Percentiles rank a stretch among this genome's conserved stretches.
phyloP scores from a whole-genome alignment of 2,329 filamentous ascomycete genomes.

The Cladophialophora bantiana region DNA sequence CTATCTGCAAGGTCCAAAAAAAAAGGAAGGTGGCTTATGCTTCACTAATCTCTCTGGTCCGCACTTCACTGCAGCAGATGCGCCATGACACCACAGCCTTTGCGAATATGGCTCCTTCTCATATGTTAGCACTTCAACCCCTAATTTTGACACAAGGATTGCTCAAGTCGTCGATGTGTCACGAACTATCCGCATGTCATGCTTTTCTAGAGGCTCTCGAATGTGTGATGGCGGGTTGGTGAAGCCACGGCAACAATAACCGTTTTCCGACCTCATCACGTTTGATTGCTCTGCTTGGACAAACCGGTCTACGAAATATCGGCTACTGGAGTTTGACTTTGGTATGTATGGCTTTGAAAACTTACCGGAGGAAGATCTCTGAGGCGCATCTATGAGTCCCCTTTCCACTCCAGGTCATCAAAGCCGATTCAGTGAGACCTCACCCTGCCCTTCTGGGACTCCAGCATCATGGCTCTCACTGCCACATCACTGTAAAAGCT shows the following conservation, averaged over 20 bases:
- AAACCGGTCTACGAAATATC: background rate
- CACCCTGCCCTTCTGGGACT: conserved; percentile 1
- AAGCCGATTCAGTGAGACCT: conserved; percentile 17
- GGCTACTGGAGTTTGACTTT: background rate
- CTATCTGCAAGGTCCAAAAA: background rate
- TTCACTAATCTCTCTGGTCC: background rate
- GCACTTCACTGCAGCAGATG: background rate
- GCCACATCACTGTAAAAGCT: background rate
- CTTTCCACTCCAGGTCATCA: background rate
- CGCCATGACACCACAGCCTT: background rate
- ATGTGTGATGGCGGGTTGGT: conserved; percentile 51
- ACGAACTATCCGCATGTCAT: conserved; percentile 4
- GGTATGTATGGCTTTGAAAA: background rate
- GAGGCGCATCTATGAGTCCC: conserved; percentile 7
- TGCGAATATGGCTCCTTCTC: background rate
- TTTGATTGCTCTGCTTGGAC: background rate
- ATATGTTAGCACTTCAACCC: background rate
- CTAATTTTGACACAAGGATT: background rate
- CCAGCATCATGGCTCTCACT: conserved; percentile 10
- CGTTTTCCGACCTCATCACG: conserved; percentile 7
- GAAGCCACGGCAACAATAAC: conserved; percentile 18
- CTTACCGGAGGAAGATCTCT: background rate
- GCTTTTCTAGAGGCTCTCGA: conserved; percentile 16
- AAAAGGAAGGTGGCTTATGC: background rate
- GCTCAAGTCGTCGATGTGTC: background rate